Base-by-base conservation (phyloP, 352 stramenopile genomes). In the Phytophthora litchii region DNA sequence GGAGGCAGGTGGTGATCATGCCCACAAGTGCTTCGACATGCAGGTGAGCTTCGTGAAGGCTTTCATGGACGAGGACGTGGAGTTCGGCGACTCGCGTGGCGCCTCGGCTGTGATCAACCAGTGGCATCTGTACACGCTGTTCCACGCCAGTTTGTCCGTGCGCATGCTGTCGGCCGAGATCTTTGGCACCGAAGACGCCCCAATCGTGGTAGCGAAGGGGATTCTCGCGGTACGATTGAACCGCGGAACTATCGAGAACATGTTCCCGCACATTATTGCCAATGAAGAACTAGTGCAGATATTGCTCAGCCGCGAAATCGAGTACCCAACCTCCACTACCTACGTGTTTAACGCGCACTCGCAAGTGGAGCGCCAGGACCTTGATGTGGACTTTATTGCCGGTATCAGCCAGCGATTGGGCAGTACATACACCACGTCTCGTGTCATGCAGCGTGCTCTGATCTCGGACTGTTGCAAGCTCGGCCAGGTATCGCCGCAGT, bases 221-320 rank as follows among this genome's bases (percentile, higher is more conserved):
- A 40, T 61, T 0, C 54, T 92, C 19, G 47, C 44, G 3, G 76
- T 92, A 17, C 75, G 66, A 1, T 49, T 89, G 31, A 88, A 68
- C 51, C 79, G 78, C 40, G 37, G 48, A 13, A 86, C 79, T 8
- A 80, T 92, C 34, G 79, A 87, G 35, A 56, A 74, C n/a, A 59
- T 92, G 29, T 92, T 91, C 54, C 83, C 83, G 12, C 65, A 87
- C 48, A 69, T 88, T 12, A 31, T 92, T 1, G 36, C 44, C 4
- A 73, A 90, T 49, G 79, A 91, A 38, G 47, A 55, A 49, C 57
- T 91, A 16, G 70, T 85, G 29, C 75, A 89, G 65, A 54, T 64
- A 20, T 69, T 93, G 14, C 58, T 91, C n/a, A 73, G 68, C 27
- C 52, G 69, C 13, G 51, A 82, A 19, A 69, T 89, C 21, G 57